Base-by-base conservation (phyloP, 768 basidiomycete genomes). In the Boletus speciosus region DNA sequence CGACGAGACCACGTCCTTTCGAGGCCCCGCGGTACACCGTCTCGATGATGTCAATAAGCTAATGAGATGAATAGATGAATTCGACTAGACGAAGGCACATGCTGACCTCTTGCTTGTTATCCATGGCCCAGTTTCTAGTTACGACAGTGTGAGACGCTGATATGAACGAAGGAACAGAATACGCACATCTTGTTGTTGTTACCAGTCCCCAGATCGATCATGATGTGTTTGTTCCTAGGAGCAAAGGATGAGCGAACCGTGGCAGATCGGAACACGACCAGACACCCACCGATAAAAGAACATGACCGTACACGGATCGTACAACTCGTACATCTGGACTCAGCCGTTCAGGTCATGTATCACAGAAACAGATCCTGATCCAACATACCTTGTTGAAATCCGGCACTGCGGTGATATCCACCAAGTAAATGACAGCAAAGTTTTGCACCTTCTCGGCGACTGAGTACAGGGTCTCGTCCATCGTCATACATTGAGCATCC, bases 141-240 rank as follows among this genome's bases (percentile, higher is more conserved):
- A 21, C 8, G 37, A 34, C 29, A 19, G 9, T 6, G 40, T 40
- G 16, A 47, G 35, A 15, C 2, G 23, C 2, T 2, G 25, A 23
- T 12, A 23, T 9, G 38, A 37, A 21, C 3, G 41, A 2, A 2
- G 9, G 4, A 7, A 40, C 3, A 5, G 19, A 11, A 16, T 4
- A 78, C 92, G 60, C 54, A 95, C 94, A 97, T 97, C 77, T 98
- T 98, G 75, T 98, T 98, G 74, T 98, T 98, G 73, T 98, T 97
- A 78, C 95, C 95, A 47, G 95, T 98, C n/a, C 94, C 95, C 60
- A 98, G 75, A 82, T 98, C 97, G 66, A 99, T 98, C 96, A 98
- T 98, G 74, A 98, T 98, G 69, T 98, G 97, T 69, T 98, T 97
- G 72, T 96, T 96, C 40, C 95, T 96, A 63, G 0, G 32, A 14